Conservation (phyloP, 2,329 filamentous ascomycete species). For the Cladosporium austrohemisphaericum region DNA sequence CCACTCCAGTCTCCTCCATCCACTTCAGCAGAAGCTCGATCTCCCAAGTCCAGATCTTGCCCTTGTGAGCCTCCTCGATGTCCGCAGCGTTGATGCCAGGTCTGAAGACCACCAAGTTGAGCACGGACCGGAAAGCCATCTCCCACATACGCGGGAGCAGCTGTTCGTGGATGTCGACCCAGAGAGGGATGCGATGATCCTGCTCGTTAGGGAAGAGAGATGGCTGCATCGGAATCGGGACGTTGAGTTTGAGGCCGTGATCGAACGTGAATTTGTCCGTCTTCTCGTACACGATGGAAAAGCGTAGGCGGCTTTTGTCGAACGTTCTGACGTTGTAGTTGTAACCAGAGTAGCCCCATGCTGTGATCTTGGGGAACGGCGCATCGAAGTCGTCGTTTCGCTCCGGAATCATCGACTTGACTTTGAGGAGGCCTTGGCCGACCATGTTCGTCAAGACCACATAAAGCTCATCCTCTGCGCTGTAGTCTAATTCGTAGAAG, state of each 20-base stretch:
- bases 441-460: constrained; percentile 66
- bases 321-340: constrained; percentile 69
- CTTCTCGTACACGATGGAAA: constrained; percentile 58
- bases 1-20: constrained; percentile 53
- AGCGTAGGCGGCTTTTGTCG: constrained; percentile 62
- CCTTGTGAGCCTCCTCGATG: constrained; percentile 54
- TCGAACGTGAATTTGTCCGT: constrained; percentile 58
- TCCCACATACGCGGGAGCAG: constrained; percentile 61
- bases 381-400: constrained; percentile 51
- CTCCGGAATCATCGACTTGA: constrained; percentile 55
- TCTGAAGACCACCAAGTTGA: constrained; percentile 60
- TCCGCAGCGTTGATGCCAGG: constrained; percentile 54
- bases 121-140: constrained; percentile 58
- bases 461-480: constrained; percentile 58
- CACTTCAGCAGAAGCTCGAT: constrained; percentile 57
- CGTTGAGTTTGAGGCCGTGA: constrained; percentile 46
- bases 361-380: constrained; percentile 42
- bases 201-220: constrained; percentile 18
- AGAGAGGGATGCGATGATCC: constrained; percentile 57
- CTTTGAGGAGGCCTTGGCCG: constrained; percentile 53
- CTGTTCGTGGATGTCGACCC: constrained; percentile 66
- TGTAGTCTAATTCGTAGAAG: constrained; percentile 49
- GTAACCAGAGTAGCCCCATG: constrained; percentile 66
- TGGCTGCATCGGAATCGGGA: constrained; percentile 28
- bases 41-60: constrained; percentile 62